Conservation (phyloP, 352 stramenopile species). For the Phytopythium montanum region DNA sequence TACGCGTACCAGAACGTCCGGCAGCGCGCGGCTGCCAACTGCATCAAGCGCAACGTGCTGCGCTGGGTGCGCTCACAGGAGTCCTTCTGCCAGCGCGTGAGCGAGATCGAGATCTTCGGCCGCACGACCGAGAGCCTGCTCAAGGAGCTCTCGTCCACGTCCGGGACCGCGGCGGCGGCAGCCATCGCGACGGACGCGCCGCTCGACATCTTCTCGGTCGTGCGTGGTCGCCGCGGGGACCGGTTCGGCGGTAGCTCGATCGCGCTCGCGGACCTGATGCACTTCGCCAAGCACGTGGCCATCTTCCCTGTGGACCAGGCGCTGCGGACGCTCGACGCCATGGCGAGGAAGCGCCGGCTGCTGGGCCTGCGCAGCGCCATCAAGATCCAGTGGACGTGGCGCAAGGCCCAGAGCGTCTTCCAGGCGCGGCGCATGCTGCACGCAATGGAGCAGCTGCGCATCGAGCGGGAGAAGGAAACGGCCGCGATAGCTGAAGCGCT, state of each 20-base stretch:
- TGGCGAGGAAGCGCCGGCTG: conserved; percentile 49
- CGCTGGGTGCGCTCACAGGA: conserved; percentile 44
- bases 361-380: conserved; percentile 41
- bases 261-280: conserved; percentile 52
- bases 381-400: conserved; percentile 65
- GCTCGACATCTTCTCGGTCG: conserved; percentile 41
- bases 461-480: conserved; percentile 40
- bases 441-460: conserved; percentile 38
- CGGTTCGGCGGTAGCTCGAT: conserved; percentile 33
- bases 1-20: conserved; percentile 57
- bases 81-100: conserved; percentile 50
- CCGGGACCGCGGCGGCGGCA: conserved; percentile 9
- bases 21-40: conserved; percentile 44
- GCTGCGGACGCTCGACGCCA: conserved; percentile 45
- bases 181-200: conserved; percentile 5
- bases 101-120: conserved; percentile 58
- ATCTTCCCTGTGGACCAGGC: conserved; percentile 66
- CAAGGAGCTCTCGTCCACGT: conserved; percentile 34
- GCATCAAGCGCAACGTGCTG: conserved; percentile 64
- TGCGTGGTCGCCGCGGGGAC: conserved; percentile 21
- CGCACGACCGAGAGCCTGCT: conserved; percentile 50
- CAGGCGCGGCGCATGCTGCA: conserved; percentile 34
- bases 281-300: conserved; percentile 65
- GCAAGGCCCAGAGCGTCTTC: conserved; percentile 38
- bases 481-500: conserved; percentile 20